These are phyloP conservation scores for Sphagnum magellanicum DNA, from an alignment of 228 moss, liverwort and hornwort genomes.

Conservation along the genomic window DNA sequence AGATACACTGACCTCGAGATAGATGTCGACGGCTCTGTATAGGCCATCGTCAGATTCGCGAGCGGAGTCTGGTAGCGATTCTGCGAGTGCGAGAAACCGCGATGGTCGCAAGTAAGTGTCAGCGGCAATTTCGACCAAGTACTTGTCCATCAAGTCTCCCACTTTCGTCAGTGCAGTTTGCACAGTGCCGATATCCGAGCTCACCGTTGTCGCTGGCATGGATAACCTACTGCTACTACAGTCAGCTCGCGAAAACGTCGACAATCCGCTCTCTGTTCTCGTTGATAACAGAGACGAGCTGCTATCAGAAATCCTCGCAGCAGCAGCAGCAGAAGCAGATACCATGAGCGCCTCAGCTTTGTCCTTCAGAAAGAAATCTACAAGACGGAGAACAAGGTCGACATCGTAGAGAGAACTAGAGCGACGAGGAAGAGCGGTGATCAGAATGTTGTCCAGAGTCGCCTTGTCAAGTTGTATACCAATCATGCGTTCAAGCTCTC, in stretches of 20 bases:
- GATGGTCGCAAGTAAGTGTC: constrained; percentile 62
- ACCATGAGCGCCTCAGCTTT: constrained; percentile 63
- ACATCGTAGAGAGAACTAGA: constrained; percentile 83
- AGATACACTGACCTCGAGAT: constrained; percentile 54
- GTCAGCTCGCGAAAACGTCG: constrained; percentile 4
- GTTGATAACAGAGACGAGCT: constrained; percentile 16
- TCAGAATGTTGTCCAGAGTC: constrained; percentile 73
- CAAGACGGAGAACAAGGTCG: constrained; percentile 73
- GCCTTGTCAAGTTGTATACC: constrained; percentile 86
- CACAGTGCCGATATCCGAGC: constrained; percentile 51
- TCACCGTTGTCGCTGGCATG: constrained; percentile 6
- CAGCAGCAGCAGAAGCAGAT: constrained; percentile 23
- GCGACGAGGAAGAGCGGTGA: constrained; percentile 70
- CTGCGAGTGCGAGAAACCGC: constrained; percentile 75
- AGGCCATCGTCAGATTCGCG: constrained; percentile 74
- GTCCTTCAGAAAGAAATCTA: constrained; percentile 76
- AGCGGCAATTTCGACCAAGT: constrained; percentile 85
- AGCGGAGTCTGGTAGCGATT: constrained; percentile 75
- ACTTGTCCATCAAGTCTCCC: constrained; percentile 84
- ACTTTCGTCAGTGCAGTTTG: constrained; percentile 63
- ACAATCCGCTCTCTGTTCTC: too few species aligned
- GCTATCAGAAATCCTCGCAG: constrained; percentile 15
- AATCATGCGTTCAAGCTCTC: constrained; percentile 79
- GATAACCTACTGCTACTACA: too few species aligned
- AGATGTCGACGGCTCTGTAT: constrained; percentile 86